A percentile compares a stretch with the other conserved stretches of the same genome.
These are phyloP conservation scores for Kodamaea lidongshanica DNA, from an alignment of 805 yeast genomes.

Conservation along the genomic window DNA sequence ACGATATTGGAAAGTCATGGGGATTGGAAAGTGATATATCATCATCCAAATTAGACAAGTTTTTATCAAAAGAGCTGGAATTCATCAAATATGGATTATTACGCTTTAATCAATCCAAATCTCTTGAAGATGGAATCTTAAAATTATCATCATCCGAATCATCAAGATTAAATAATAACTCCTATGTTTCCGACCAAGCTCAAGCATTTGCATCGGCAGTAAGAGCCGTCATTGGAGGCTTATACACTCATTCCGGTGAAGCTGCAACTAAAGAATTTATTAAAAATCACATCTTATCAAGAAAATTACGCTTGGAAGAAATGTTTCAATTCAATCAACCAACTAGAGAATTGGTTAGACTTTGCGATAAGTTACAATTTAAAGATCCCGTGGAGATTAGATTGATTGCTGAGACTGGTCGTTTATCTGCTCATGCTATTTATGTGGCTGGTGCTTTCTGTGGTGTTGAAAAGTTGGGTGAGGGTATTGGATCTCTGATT, in stretches of 20 bases:
- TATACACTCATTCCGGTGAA: slow-evolving; percentile 68
- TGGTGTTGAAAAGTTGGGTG: slow-evolving; percentile 80
- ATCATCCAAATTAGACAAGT: slow-evolving; percentile 56
- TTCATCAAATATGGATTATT: slow-evolving; percentile 65
- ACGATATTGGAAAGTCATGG: slow-evolving; percentile 70
- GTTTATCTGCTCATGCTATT: slow-evolving; percentile 75
- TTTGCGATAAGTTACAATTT: slow-evolving; percentile 71
- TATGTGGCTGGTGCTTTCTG: slow-evolving; percentile 88
- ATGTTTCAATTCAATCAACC: slow-evolving; percentile 83
- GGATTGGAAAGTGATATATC: slow-evolving; percentile 83
- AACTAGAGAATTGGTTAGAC: slow-evolving; percentile 69
- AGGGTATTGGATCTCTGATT: slow-evolving; percentile 87
- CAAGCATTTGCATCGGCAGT: slow-evolving; percentile 63
- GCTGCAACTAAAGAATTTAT: slow-evolving; percentile 64
- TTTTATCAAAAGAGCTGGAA: slow-evolving; percentile 61
- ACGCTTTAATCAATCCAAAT: slow-evolving; percentile 39
- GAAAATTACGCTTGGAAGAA: slow-evolving; percentile 66
- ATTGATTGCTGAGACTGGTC: slow-evolving; percentile 88
- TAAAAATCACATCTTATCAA: slow-evolving; percentile 67
- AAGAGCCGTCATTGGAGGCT: slow-evolving; percentile 76
- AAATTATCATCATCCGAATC: slow-evolving; percentile 28
- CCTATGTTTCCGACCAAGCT: slow-evolving; percentile 31
- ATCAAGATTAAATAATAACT: slow-evolving; percentile 12
- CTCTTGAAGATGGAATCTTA: slow-evolving; percentile 45
- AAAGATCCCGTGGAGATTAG: slow-evolving; percentile 67